These are phyloP conservation scores for Excoecaria cochinchinensis DNA, from an alignment of 345 rosid genomes.

Conservation along the genomic window DNA sequence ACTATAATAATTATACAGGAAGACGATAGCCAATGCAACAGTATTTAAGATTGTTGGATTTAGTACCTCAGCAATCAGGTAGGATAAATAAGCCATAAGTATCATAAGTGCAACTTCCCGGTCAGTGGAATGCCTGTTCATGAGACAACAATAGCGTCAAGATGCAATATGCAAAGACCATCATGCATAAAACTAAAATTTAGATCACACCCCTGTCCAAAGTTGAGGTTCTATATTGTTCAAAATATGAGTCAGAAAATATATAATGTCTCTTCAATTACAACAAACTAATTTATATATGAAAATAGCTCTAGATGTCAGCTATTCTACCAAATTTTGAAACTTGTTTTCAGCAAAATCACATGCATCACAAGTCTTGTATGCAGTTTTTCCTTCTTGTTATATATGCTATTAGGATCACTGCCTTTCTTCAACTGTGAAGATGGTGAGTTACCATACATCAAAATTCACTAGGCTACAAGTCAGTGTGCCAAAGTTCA, in stretches of 20 bases:
- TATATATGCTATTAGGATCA: not conserved
- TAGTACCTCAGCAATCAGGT: conserved; percentile 68
- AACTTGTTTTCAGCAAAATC: not conserved
- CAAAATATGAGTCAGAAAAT: not conserved
- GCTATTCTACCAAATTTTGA: not conserved
- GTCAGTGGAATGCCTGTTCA: conserved; percentile 63
- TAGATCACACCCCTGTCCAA: not conserved
- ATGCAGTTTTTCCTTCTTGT: not conserved
- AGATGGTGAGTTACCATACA: too few relatives aligned
- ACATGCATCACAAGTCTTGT: not conserved
- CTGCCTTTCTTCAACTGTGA: not conserved
- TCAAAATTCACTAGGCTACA: not conserved
- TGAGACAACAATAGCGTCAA: conserved; percentile 6
- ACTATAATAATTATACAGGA: not conserved
- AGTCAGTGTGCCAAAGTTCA: too few relatives aligned
- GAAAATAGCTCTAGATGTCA: not conserved
- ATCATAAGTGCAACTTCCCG: conserved; percentile 68
- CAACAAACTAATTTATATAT: not conserved
- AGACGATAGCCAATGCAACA: not conserved
- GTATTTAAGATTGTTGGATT: not conserved
- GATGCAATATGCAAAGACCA: conserved; percentile 4
- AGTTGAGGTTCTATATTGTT: not conserved
- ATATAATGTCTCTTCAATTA: not conserved
- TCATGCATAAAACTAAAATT: not conserved
- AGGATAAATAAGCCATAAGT: conserved; percentile 69